Percentiles rank a stretch among this genome's conserved stretches.
phyloP scores from a whole-genome alignment of 1,284 basidiomycete species.

The Irpex rosettiformis region DNA sequence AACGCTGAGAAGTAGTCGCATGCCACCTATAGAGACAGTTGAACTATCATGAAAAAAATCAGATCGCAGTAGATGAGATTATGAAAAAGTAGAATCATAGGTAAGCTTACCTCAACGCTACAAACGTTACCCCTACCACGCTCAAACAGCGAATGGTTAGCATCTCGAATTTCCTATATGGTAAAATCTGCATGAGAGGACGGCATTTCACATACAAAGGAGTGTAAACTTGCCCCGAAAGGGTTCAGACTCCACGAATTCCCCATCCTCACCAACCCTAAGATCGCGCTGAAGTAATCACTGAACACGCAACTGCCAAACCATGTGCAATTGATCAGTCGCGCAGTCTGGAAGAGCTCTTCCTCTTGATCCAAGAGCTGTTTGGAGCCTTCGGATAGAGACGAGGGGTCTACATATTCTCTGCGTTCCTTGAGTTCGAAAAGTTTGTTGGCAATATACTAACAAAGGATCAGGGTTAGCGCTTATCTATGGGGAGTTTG shows the following conservation, averaged over 20 bases:
- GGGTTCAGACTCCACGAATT: conserved; percentile 70
- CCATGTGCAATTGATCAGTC: conserved; percentile 76
- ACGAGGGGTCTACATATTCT: conserved; percentile 48
- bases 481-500: not conserved
- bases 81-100: conserved; percentile 1
- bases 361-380: conserved; percentile 64
- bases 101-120: conserved; percentile 65
- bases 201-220: not conserved
- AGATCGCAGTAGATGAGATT: not conserved
- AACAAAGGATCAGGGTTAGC: conserved; percentile 3
- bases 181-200: not conserved
- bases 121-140: conserved; percentile 75
- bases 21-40: conserved; percentile 85
- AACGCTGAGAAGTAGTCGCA: conserved; percentile 55
- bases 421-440: conserved; percentile 77
- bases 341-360: conserved; percentile 77
- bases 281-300: conserved; percentile 73
- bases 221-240: conserved; percentile 45
- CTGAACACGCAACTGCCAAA: conserved; percentile 71
- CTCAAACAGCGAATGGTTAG: conserved; percentile 62
- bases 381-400: conserved; percentile 29
- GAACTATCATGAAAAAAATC: conserved; percentile 45
- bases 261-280: conserved; percentile 69
- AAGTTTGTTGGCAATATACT: conserved; percentile 80
- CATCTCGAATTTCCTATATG: conserved; percentile 55